phyloP scores from a whole-genome alignment of 805 yeast species.

The Saccharomycopsis selenospora region DNA sequence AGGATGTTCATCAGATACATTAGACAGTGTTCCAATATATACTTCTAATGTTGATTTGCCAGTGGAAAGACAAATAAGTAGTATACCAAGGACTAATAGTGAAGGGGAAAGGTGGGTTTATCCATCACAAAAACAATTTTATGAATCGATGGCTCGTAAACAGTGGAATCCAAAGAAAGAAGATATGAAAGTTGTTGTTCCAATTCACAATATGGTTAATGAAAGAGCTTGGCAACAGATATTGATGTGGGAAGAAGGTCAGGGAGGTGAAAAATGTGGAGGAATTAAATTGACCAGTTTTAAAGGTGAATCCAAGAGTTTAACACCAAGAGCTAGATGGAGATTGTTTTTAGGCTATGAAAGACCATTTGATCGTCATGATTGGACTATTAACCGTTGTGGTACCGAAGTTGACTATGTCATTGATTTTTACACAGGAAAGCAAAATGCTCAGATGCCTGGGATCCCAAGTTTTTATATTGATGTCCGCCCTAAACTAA shows the following conservation, averaged over 20 bases:
- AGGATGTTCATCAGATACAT: conserved; percentile 40
- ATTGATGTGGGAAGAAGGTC: conserved; percentile 66
- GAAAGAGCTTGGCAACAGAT: conserved; percentile 90
- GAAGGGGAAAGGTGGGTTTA: conserved; percentile 72
- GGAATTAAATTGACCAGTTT: conserved; percentile 80
- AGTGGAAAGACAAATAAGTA: conserved; percentile 65
- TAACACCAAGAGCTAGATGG: conserved; percentile 84
- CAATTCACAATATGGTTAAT: conserved; percentile 89
- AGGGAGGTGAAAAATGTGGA: conserved; percentile 62
- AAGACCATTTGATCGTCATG: conserved; percentile 92
- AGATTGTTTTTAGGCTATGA: conserved; percentile 58
- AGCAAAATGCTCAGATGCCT: conserved; percentile 38
- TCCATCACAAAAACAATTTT: conserved; percentile 93
- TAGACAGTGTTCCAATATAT: conserved; percentile 31
- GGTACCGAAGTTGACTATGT: conserved; percentile 82
- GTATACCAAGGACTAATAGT: conserved; percentile 67
- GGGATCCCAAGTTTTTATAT: conserved; percentile 58
- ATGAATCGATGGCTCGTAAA: conserved; percentile 87
- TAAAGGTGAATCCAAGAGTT: conserved; percentile 77
- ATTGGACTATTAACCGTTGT: conserved; percentile 84
- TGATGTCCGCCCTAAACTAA: conserved; percentile 90
- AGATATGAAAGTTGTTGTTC: conserved; percentile 88
- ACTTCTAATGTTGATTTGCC: conserved; percentile 43
- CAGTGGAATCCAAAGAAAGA: conserved; percentile 74
- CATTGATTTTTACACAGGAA: conserved; percentile 78